Base-by-base conservation (phyloP, 805 yeast species). In the Dipodascopsis uninucleata region DNA sequence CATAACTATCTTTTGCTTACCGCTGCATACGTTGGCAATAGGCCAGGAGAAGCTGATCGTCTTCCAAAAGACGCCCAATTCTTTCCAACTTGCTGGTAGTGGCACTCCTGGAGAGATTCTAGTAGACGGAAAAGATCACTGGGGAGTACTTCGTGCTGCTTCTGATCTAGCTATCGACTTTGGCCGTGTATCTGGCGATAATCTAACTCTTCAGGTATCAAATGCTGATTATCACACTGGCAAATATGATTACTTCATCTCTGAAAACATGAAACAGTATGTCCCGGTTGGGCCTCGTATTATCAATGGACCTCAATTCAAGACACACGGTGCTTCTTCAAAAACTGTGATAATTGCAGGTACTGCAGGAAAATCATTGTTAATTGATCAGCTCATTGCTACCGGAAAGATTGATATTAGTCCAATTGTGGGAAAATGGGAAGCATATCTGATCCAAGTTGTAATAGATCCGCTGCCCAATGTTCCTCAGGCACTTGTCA, bases 71-170 rank as follows among this genome's bases (percentile, higher is more conserved):
- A n/a, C n/a, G n/a, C n/a, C 28, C 8, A 8, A 8, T 35, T 31
- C 36, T 10, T 10, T 10, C 9, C 9, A 23, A 10, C 12, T 23
- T n/a, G 12, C 29, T 26, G n/a, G 29, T n/a, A 26, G n/a, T n/a
- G n/a, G n/a, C n/a, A n/a, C n/a, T n/a, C n/a, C n/a, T n/a, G n/a
- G 29, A 10, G 29, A 26, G 29, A 33, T 49, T 12, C 24, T 49
- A 28, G 35, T 49, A 12, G 51, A 45, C 33, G 53, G 53, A 5
- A 23, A 31, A 16, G 53, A 49, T 20, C 25, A 33, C 16, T 49
- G 53, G 54, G 50, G 47, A 5, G 54, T 49, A 8, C 6, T 49
- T 10, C 45, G 54, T 14, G 50, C 54, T 14, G 51, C 48, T 17
- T 29, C 24, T 14, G 54, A 49, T 33, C 23, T 49, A 36, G 45